These are phyloP conservation scores for Corynascus novoguineensis DNA, from an alignment of 495 filamentous ascomycete species.

Conservation along the genomic window DNA sequence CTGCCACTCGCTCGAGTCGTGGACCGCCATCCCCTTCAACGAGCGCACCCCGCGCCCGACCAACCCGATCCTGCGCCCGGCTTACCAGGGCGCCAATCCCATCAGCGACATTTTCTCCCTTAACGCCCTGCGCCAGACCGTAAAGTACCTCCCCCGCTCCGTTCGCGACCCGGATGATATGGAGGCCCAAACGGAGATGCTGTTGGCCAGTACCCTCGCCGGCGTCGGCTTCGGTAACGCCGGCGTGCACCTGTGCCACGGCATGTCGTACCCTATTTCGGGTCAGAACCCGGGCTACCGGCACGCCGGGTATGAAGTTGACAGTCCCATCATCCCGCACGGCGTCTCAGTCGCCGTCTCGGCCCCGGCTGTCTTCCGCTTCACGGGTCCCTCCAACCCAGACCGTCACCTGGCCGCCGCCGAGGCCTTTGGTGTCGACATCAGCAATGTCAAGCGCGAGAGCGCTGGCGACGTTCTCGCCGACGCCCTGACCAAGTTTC, in stretches of 20 bases:
- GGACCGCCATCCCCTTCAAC: slow-evolving; percentile 92
- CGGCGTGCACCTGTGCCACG: slow-evolving; percentile 94
- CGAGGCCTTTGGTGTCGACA: slow-evolving; percentile 85
- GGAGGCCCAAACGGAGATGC: slow-evolving; percentile 90
- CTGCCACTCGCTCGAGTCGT: slow-evolving; percentile 88
- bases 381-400: slow-evolving; percentile 85
- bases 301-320: slow-evolving; percentile 75
- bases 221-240: slow-evolving; percentile 97
- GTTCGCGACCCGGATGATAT: slow-evolving; percentile 80
- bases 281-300: slow-evolving; percentile 87
- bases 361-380: slow-evolving; percentile 88
- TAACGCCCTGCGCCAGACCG: slow-evolving; percentile 67
- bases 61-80: slow-evolving; percentile 86
- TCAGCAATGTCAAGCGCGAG: slow-evolving; percentile 75
- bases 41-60: slow-evolving; percentile 75
- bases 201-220: slow-evolving; percentile 87
- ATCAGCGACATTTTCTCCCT: slow-evolving; percentile 95
- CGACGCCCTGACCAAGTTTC: slow-evolving; percentile 73
- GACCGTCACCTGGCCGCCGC: slow-evolving; percentile 86
- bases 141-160: slow-evolving; percentile 86
- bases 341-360: slow-evolving; percentile 94
- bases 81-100: slow-evolving; percentile 95
- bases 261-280: slow-evolving; percentile 94
- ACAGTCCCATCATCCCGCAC: slow-evolving; percentile 80
- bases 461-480: slow-evolving; percentile 80